Base-by-base conservation (phyloP, 306 rosid species). In the Pachyrhizus erosus region DNA sequence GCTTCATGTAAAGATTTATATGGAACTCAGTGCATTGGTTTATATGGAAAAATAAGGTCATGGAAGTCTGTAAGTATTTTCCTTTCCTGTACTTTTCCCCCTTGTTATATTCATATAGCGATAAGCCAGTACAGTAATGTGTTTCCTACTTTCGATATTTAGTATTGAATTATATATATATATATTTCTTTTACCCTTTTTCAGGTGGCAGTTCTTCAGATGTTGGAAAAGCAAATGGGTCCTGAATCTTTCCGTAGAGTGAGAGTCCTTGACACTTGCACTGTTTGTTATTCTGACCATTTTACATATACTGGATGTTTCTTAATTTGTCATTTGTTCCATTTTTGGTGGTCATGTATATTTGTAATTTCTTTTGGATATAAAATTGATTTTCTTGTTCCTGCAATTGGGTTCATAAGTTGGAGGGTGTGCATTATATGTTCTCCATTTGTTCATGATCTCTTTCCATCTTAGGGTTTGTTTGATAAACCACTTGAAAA, bases 191-290 rank as follows among this genome's bases (percentile, higher is more conserved):
- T 43, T 8, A 17, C 7, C 80, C 70, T 20, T 69, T 62, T 80
- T 64, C 84, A 96, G 99, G 98, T 96, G 82, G 97, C 99, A 31
- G 86, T 93, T 88, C 96, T 93, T 90, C 98, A 96, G 84, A 93
- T 96, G 98, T 78, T 96, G 90, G 99, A 96, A 87, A 96, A 96
- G 89, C 98, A 96, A 84, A 96, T 96, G 99, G 99, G 99, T 69
- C 97, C 98, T 0, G 99, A 96, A 89, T 93, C 94, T 57, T 96
- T 96, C 75, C 98, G 99, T 33, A 93, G 91, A 87, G 99, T 96
- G 84, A 90, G 87, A 40, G 57, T 84, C 48, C 80, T 81, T 55
- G 61, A 43, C 77, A 51, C 42, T 82, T 84, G 14, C 71, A 26
- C 21, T 64, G 29, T 69, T 85, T 51, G 12, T 62, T 18, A 31